Base-by-base conservation (phyloP, 2,329 filamentous ascomycete genomes). In the Zymoseptoria passerinii region DNA sequence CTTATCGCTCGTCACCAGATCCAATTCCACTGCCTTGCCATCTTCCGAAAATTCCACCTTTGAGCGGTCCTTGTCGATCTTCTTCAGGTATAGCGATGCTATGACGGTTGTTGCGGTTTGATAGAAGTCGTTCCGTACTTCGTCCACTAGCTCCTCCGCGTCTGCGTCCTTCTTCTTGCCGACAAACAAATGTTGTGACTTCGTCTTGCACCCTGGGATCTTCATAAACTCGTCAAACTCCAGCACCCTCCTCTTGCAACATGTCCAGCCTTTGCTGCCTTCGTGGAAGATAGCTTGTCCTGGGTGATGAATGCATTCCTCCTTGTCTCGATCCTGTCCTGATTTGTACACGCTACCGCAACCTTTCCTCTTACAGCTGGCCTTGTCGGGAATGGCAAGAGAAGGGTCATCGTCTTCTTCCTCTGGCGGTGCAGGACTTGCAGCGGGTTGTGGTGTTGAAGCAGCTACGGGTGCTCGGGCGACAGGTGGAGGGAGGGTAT, bases 221-320 rank as follows among this genome's bases (percentile, higher is more conserved):
- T 89, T 94, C 86, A 99, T 86, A 76, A 99, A 99, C 74, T 97
- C 88, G 73, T 99, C 92, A 74, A 99, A 99, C 72, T 99, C 94
- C 59, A 99, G 77, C 58, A 99, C 94, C 44, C 91, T 83, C 68
- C 90, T 81, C 82, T 97, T 97, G 78, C 94, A 99, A 79, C 94
- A 99, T 60, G 86, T 91, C 81, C 94, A 99, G 1, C 94, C 94
- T 78, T 99, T 99, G 77, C 90, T 95, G 40, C 94, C 94, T 78
- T 99, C 94, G 73, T 99, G 94, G 77, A 99, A 99, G 65, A 99
- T 87, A 23, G 94, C 90, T 20, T 82, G 84, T 4, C 94, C 94
- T 0, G 94, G 92, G 75, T 99, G 94, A 70, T 95, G 87, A 52
- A 89, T 81, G 72, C 94, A 99, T 61, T 83, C 80, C 77, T 96